Evolutionary conservation across 2,329 filamentous ascomycete genomes (phyloP).

Genomic region (Endothia cerciana): DNA sequence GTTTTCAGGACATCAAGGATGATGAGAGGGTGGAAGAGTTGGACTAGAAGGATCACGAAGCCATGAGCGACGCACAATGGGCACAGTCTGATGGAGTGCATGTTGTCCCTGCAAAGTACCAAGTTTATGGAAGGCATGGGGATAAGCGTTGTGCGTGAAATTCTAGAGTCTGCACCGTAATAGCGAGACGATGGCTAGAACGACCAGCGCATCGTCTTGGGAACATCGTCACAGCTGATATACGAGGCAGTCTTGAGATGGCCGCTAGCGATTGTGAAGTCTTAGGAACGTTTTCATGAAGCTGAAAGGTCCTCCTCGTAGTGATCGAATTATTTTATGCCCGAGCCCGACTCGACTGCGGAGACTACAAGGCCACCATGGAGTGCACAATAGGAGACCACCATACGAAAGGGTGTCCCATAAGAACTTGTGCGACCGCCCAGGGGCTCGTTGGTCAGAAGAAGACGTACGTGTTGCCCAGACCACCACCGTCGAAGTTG

Average conservation of each 20-base stretch:
- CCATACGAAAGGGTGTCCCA: no score
- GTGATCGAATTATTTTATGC: neutral
- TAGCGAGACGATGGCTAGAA: neutral
- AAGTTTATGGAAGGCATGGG: neutral
- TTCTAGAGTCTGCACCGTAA: neutral
- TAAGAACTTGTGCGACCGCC: no score
- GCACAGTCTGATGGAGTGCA: neutral
- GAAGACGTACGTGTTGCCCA: neutral
- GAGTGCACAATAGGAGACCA: no score
- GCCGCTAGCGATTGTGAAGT: neutral
- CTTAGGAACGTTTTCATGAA: neutral
- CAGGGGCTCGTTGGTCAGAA: no score
- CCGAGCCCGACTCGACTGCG: neutral
- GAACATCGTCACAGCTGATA: neutral
- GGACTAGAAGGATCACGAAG: conserved; percentile 35
- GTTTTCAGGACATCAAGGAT: conserved; percentile 69
- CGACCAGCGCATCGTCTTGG: neutral
- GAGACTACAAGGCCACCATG: no score
- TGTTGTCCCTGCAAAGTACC: neutral
- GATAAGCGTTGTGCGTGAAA: neutral
- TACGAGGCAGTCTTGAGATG: neutral
- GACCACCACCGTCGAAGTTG: neutral
- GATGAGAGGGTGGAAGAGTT: conserved; percentile 55
- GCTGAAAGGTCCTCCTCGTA: neutral
- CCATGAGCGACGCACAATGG: conserved; percentile 3